Percentiles rank a stretch among this genome's conserved stretches.
Evolutionary conservation across 306 rosid genomes (phyloP).

Genomic region (Geum urbanum): DNA sequence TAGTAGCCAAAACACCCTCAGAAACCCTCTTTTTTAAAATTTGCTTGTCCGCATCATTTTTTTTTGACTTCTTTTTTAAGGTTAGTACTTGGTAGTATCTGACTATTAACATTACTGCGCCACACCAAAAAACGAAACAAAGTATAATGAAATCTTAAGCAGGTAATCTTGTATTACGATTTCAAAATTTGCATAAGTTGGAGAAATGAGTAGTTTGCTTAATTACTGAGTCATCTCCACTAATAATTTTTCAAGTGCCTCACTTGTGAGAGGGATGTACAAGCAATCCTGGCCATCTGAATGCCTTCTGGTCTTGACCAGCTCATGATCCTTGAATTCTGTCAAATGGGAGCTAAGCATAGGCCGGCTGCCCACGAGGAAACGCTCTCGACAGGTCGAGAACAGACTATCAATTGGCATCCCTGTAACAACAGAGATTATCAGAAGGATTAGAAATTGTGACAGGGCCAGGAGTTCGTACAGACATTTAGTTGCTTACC

Average conservation of each 20-base stretch:
- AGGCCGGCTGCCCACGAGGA: conserved; percentile 77
- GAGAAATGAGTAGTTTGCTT: neutral
- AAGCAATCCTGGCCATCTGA: conserved; percentile 92
- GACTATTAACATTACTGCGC: no score
- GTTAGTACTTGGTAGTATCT: no score
- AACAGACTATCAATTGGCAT: conserved; percentile 68
- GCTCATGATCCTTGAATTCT: conserved; percentile 88
- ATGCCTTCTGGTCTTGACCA: conserved; percentile 73
- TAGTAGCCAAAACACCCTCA: no score
- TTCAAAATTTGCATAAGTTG: neutral
- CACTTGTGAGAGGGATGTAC: conserved; percentile 53
- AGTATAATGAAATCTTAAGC: neutral
- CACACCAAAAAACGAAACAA: neutral
- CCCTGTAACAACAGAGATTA: conserved; percentile 38
- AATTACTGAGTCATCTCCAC: conserved; percentile 40
- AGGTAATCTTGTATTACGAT: neutral
- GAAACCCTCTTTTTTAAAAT: no score
- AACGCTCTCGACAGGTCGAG: conserved; percentile 70
- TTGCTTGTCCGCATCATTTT: no score
- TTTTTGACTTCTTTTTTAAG: no score
- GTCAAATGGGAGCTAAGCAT: conserved; percentile 83
- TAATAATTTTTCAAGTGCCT: conserved; percentile 71
- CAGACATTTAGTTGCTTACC: conserved; percentile 33
- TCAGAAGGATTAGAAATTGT: neutral
- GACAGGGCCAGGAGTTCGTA: conserved; percentile 12